Base-by-base conservation (phyloP, 2,329 filamentous ascomycete species). In the Epichloe typhina region DNA sequence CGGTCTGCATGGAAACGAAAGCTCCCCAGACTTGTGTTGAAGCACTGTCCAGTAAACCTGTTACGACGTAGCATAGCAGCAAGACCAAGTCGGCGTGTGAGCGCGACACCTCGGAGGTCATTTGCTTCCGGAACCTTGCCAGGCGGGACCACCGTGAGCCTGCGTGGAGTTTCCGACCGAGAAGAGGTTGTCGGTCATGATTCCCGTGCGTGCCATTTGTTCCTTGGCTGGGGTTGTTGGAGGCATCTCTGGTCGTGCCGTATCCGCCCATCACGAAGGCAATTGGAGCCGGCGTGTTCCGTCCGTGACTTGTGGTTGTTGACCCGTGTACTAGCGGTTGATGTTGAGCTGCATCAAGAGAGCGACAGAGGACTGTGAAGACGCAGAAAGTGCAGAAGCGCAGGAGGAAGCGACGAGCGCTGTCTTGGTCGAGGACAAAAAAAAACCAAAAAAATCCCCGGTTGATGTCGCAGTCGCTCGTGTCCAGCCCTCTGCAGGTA, bases 1-100 rank as follows among this genome's bases (percentile, higher is more conserved):
- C 85, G 35, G 86, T 90, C 62, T 90, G 86, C 86, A 90, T 90
- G 59, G 82, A 86, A 40, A 88, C 85, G 58, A 91, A 91, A 3
- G 83, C 83, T 12, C 85, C 84, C 82, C 84, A 90, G 41, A 84
- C 84, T 52, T 82, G 83, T 45, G 86, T 84, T 2, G 84, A 81
- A 2, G 84, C 81, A 66, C 83, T 87, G 66, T 91, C 86, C 7
- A 88, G 74, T 11, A 91, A 70, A 4, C 86, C 86, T 0, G 86
- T 90, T 61, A 89, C 83, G 55, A 86, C 68, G 63, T 89, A 90
- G 66, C 84, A 88, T 31, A 79, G 69, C 4, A 91, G 69, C 39
- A 91, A 72, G 19, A 88, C 69, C 1, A 86, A 55, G 60, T 91
- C 86, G 13, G 81, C 79, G 73, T 80, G 76, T 43, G 76, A 72